Conservation (phyloP, 2,329 filamentous ascomycete species). For the Cercospora beticola region DNA sequence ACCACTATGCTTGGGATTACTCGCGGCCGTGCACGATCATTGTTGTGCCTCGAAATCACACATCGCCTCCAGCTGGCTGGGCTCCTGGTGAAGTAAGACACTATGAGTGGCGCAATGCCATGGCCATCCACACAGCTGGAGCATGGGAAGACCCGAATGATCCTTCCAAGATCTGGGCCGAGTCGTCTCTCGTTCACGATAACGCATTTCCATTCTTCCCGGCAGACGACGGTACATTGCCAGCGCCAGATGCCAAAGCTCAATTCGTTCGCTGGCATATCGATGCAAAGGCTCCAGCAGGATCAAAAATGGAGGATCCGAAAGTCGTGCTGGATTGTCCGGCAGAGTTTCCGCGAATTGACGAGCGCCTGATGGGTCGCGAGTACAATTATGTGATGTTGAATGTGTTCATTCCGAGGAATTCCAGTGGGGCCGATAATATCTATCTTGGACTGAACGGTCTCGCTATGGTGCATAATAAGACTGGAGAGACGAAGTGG, state of each 20-base stretch:
- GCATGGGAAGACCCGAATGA: slow-evolving; percentile 41
- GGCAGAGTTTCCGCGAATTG: slow-evolving; percentile 48
- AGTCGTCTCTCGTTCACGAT: slow-evolving; percentile 43
- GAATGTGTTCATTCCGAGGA: slow-evolving; percentile 40
- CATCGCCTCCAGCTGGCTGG: slow-evolving; percentile 23
- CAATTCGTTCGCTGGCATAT: slow-evolving; percentile 48
- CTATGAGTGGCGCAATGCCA: slow-evolving; percentile 32
- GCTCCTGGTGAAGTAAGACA: slow-evolving; percentile 19
- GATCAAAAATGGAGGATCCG: slow-evolving; percentile 34
- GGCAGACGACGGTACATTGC: slow-evolving; percentile 36
- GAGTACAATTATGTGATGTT: slow-evolving; percentile 45
- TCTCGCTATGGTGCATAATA: slow-evolving; percentile 20
- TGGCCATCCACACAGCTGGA: slow-evolving; percentile 46
- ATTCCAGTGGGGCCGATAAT: slow-evolving; percentile 37
- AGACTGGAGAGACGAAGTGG: slow-evolving; percentile 34
- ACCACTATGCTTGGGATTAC: slow-evolving; percentile 43
- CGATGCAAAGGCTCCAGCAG: slow-evolving; percentile 37
- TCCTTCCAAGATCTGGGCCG: slow-evolving; percentile 40
- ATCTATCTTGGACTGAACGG: slow-evolving; percentile 31
- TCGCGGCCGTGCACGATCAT: slow-evolving; percentile 29
- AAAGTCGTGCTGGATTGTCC: slow-evolving; percentile 40
- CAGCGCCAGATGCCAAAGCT: slow-evolving; percentile 40
- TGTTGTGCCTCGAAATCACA: slow-evolving; percentile 28
- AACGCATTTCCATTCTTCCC: slow-evolving; percentile 49
- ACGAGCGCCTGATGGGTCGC: slow-evolving; percentile 46